phyloP scores from a whole-genome alignment of 1,284 basidiomycete genomes.

The Chondrostereum purpureum region DNA sequence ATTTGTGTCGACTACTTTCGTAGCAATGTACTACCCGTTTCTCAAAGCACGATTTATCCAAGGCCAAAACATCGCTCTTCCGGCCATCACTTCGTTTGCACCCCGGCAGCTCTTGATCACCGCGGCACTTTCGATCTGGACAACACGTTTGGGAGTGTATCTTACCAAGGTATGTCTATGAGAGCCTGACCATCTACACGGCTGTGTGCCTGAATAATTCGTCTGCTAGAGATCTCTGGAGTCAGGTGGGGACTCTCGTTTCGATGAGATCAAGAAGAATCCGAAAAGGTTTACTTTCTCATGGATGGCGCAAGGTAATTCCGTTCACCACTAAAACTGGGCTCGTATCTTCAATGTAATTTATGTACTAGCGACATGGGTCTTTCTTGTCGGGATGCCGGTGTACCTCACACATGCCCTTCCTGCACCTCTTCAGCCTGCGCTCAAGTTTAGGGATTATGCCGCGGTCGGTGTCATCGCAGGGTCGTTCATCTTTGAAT shows the following conservation, averaged over 20 bases:
- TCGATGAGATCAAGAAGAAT: constrained; percentile 61
- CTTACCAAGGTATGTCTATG: constrained; percentile 43
- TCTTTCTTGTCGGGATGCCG: constrained; percentile 62
- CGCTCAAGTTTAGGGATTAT: constrained; percentile 55
- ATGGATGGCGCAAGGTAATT: constrained; percentile 65
- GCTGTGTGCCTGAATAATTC: constrained; percentile 1
- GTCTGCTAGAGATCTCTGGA: constrained; percentile 31
- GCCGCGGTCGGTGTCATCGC: constrained; percentile 52
- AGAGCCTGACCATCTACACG: too few relatives aligned
- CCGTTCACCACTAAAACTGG: background rate
- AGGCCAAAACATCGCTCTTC: constrained; percentile 29
- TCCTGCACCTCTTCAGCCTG: constrained; percentile 49
- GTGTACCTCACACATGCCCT: constrained; percentile 63
- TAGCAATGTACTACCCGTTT: constrained; percentile 58
- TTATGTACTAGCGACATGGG: constrained; percentile 55
- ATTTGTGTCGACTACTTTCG: constrained; percentile 57
- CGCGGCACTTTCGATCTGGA: constrained; percentile 55
- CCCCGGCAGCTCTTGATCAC: constrained; percentile 56
- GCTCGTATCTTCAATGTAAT: background rate
- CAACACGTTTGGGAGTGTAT: constrained; percentile 56
- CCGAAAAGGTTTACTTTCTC: constrained; percentile 54
- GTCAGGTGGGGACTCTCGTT: constrained; percentile 55
- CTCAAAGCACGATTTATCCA: constrained; percentile 43
- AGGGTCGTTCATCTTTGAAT: constrained; percentile 55
- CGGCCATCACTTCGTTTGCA: constrained; percentile 44